Evolutionary conservation across 2,329 filamentous ascomycete genomes (phyloP).

Genomic region (Xylaria sp.): DNA sequence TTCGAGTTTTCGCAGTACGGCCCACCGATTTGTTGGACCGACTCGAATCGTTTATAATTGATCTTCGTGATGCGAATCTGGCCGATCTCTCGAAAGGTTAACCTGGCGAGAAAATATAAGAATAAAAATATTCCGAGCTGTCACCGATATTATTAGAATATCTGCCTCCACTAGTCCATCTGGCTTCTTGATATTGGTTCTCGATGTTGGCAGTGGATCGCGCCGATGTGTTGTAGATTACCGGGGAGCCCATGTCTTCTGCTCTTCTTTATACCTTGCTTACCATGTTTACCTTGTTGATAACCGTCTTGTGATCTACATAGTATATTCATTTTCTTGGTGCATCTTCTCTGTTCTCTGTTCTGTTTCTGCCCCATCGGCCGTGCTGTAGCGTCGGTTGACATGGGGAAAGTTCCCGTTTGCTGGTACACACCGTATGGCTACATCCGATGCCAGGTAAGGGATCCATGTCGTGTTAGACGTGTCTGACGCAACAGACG

Average conservation of each 20-base stretch:
- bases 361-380: not conserved
- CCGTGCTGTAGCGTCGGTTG: not conserved
- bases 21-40: not conserved
- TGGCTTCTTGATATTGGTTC: not conserved
- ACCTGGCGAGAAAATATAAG: no score
- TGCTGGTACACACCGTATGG: not conserved
- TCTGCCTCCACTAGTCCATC: not conserved
- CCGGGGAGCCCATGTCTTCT: no score
- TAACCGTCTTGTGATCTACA: not conserved
- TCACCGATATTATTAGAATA: conserved; percentile 3
- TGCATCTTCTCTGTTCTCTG: not conserved
- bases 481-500: not conserved
- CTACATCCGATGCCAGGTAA: not conserved
- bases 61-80: no score
- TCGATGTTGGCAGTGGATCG: not conserved
- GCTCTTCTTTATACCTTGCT: no score
- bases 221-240: no score
- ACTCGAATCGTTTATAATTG: no score
- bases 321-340: not conserved
- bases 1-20: conserved; percentile 12
- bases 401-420: not conserved
- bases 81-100: no score
- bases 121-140: not conserved
- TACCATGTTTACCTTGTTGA: no score
- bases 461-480: not conserved